Evolutionary conservation across 2,329 filamentous ascomycete species (phyloP).

Genomic region (Ascomycota sp.): DNA sequence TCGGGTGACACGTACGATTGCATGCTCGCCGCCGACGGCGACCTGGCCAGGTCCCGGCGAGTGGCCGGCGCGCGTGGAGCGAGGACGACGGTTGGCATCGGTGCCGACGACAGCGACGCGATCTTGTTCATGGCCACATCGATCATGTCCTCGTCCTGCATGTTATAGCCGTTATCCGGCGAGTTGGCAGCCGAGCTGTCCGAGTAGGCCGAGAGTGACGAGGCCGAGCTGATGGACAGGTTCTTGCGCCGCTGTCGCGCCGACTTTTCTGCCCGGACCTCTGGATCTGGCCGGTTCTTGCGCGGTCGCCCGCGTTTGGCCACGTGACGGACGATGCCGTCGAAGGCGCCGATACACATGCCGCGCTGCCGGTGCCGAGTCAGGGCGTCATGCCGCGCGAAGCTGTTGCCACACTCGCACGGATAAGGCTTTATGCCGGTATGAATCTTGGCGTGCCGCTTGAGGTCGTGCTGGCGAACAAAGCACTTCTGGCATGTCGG

Average conservation of each 20-base stretch:
- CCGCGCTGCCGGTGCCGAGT: slow-evolving; percentile 87
- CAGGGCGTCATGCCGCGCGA: slow-evolving; percentile 85
- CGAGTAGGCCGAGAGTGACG: slow-evolving; percentile 34
- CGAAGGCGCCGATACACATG: slow-evolving; percentile 90
- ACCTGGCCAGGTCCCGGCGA: slow-evolving; percentile 12
- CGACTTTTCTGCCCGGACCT: slow-evolving; percentile 36
- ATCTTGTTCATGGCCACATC: slow-evolving; percentile 17
- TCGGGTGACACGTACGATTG: slow-evolving; percentile 27
- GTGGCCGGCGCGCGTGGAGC: slow-evolving; percentile 13
- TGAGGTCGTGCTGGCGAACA: slow-evolving; percentile 89
- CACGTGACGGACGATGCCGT: slow-evolving; percentile 44
- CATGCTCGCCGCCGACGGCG: slow-evolving; percentile 18
- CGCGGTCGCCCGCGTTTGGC: slow-evolving; percentile 43
- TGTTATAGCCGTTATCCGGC: slow-evolving; percentile 25
- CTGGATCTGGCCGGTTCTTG: slow-evolving; percentile 37
- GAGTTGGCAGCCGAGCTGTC: slow-evolving; percentile 35
- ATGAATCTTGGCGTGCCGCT: slow-evolving; percentile 93
- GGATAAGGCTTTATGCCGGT: slow-evolving; percentile 89
- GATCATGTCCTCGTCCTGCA: slow-evolving; percentile 25
- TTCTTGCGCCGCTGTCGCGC: slow-evolving; percentile 34
- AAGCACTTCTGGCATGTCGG: slow-evolving; percentile 90
- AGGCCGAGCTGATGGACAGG: slow-evolving; percentile 24
- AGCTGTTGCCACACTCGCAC: slow-evolving; percentile 84
- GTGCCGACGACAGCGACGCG: slow-evolving; percentile 24
- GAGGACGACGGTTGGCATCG: slow-evolving; percentile 15